Conservation (phyloP, 2,329 filamentous ascomycete genomes). For the Amylocarpus encephaloides region DNA sequence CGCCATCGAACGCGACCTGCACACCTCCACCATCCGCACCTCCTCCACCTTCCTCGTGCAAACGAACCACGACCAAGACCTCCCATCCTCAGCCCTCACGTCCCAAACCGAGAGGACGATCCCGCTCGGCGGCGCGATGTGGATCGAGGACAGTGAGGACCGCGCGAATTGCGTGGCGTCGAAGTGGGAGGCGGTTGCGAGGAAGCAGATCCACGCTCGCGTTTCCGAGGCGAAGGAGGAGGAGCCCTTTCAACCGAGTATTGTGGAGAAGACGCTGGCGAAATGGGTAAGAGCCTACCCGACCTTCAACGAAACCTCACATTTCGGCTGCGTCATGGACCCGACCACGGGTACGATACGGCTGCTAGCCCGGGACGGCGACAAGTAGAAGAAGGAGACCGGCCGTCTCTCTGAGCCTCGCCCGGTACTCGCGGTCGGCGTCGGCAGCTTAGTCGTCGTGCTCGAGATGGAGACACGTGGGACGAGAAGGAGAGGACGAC, state of each 20-base stretch:
- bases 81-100: background rate
- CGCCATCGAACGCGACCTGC: slow-evolving; percentile 51
- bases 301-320: slow-evolving; percentile 50
- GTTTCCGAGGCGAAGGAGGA: too few species aligned
- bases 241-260: slow-evolving; percentile 18
- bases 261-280: slow-evolving; percentile 33
- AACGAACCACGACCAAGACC: slow-evolving; percentile 4
- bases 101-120: background rate
- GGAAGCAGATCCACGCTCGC: slow-evolving; percentile 16
- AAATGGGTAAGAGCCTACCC: slow-evolving; percentile 46
- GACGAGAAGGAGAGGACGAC: too few species aligned
- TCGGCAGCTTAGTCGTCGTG: background rate
- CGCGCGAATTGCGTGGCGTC: slow-evolving; percentile 33
- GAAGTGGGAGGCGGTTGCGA: slow-evolving; percentile 33
- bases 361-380: slow-evolving; percentile 34
- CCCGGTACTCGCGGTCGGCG: too few species aligned
- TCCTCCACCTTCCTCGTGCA: slow-evolving; percentile 3
- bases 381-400: background rate
- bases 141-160: slow-evolving; percentile 30
- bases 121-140: background rate
- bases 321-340: slow-evolving; percentile 54
- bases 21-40: slow-evolving; percentile 34
- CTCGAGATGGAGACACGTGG: background rate
- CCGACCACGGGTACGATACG: slow-evolving; percentile 40
- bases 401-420: background rate